Percentiles rank a stretch among this genome's conserved stretches.
Evolutionary conservation across 495 filamentous ascomycete species (phyloP).

Genomic region (Hypoxylon subgilvum): DNA sequence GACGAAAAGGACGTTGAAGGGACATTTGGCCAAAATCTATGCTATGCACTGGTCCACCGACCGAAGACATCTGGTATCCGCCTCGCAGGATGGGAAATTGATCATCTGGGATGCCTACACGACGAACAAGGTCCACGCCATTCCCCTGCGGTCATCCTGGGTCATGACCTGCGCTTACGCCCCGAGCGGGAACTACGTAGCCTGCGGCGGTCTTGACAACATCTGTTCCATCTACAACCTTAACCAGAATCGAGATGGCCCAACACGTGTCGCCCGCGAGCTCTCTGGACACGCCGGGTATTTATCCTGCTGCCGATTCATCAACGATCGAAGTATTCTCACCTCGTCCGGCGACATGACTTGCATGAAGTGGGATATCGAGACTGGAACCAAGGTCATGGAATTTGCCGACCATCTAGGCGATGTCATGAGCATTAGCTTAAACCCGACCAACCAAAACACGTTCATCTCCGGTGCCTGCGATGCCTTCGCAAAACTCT

Average conservation of each 20-base stretch:
- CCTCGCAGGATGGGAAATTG: slow-evolving; percentile 98
- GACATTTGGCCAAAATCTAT: slow-evolving; percentile 98
- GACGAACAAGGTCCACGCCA: slow-evolving; percentile 99
- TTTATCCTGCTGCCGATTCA: slow-evolving; percentile 97
- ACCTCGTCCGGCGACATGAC: slow-evolving; percentile 99
- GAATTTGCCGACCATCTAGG: slow-evolving; percentile 98
- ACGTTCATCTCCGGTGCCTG: slow-evolving; percentile 98
- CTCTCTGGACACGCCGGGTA: slow-evolving; percentile 97
- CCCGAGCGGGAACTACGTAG: slow-evolving; percentile 96
- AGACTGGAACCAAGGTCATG: slow-evolving; percentile 94
- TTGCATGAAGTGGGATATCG: slow-evolving; percentile 99
- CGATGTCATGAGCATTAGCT: slow-evolving; percentile 99
- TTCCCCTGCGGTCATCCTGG: slow-evolving; percentile 97
- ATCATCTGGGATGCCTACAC: slow-evolving; percentile 99
- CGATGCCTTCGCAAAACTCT: slow-evolving; percentile 97
- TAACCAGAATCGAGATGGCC: slow-evolving; percentile 88
- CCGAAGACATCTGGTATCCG: slow-evolving; percentile 94
- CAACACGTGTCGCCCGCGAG: slow-evolving; percentile 93
- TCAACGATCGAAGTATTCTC: slow-evolving; percentile 96
- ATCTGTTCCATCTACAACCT: slow-evolving; percentile 99
- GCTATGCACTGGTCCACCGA: slow-evolving; percentile 99
- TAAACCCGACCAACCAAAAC: slow-evolving; percentile 98
- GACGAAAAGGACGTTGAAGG: slow-evolving; percentile 91
- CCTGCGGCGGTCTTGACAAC: slow-evolving; percentile 97
- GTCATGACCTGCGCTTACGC: slow-evolving; percentile 99